Conservation (phyloP, 2,329 filamentous ascomycete genomes). For the Fusarium palustre region DNA sequence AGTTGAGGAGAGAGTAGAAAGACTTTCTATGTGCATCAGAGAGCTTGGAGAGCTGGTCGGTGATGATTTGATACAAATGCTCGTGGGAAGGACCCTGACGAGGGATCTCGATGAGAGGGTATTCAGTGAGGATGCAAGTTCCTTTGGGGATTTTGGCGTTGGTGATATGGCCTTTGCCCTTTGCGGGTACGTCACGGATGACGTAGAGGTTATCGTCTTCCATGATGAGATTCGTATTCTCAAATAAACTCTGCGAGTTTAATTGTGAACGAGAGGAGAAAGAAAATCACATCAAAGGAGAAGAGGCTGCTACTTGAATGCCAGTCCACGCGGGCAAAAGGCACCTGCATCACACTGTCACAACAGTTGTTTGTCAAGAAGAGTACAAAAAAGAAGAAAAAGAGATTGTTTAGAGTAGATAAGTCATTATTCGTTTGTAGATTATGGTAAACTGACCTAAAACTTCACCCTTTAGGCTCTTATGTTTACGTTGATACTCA, state of each 20-base stretch:
- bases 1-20: constrained; percentile 11
- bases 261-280: neutral
- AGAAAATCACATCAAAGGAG: neutral
- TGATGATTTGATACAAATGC: neutral
- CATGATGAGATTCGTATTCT: neutral
- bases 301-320: neutral
- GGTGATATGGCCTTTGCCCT: constrained; percentile 28
- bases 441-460: neutral
- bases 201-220: neutral
- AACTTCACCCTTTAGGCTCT: too few relatives aligned
- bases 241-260: neutral
- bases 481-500: too few relatives aligned
- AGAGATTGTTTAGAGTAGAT: neutral
- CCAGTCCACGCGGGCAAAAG: neutral
- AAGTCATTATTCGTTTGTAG: neutral
- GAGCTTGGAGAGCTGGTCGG: neutral
- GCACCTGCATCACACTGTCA: neutral
- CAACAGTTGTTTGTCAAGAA: neutral
- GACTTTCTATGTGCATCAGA: neutral
- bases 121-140: constrained; percentile 30
- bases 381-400: neutral
- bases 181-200: constrained; percentile 10
- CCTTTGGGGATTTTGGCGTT: constrained; percentile 21
- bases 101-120: neutral
- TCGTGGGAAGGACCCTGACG: neutral